A percentile compares a stretch with the other conserved stretches of the same genome.
These are phyloP conservation scores for Leishmania mexicana DNA, from an alignment of 208 protist species.

Conservation along the genomic window DNA sequence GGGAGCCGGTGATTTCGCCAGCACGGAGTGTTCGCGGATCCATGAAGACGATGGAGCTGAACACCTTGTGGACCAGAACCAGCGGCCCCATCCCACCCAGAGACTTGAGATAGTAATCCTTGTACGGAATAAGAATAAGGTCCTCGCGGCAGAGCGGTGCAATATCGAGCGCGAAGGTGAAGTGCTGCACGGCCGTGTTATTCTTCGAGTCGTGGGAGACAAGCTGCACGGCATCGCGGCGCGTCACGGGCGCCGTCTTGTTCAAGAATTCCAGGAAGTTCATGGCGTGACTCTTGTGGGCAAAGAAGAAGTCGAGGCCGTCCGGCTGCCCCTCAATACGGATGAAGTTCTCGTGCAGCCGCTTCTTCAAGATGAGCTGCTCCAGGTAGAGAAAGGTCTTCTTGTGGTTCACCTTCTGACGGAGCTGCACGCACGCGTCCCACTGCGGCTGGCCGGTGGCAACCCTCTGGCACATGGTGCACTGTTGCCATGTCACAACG, in stretches of 20 bases:
- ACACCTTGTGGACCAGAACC: slow-evolving; percentile 95
- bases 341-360: slow-evolving; percentile 94
- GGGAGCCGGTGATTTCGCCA: slow-evolving; percentile 86
- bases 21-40: slow-evolving; percentile 96
- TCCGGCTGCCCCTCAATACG: slow-evolving; percentile 96
- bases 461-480: slow-evolving; percentile 95
- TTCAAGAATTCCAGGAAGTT: slow-evolving; percentile 98
- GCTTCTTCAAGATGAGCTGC: slow-evolving; percentile 99
- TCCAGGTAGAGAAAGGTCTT: slow-evolving; percentile 99
- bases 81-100: slow-evolving; percentile 93
- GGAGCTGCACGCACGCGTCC: slow-evolving; percentile 97
- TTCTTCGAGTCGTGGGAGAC: slow-evolving; percentile 98
- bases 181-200: slow-evolving; percentile 98
- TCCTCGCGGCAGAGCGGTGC: slow-evolving; percentile 97
- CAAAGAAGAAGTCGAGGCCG: slow-evolving; percentile 99
- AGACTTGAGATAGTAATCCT: slow-evolving; percentile 77
- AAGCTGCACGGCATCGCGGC: slow-evolving; percentile 95
- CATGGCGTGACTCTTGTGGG: slow-evolving; percentile 94
- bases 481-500: slow-evolving; percentile 96
- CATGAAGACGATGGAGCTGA: slow-evolving; percentile 95
- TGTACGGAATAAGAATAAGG: slow-evolving; percentile 92
- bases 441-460: slow-evolving; percentile 98
- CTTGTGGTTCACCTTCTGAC: slow-evolving; percentile 99
- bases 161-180: slow-evolving; percentile 98
- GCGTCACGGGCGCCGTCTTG: slow-evolving; percentile 90